Evolutionary conservation across 2,329 filamentous ascomycete species (phyloP).

Genomic region (Cordyceps pruinosa): DNA sequence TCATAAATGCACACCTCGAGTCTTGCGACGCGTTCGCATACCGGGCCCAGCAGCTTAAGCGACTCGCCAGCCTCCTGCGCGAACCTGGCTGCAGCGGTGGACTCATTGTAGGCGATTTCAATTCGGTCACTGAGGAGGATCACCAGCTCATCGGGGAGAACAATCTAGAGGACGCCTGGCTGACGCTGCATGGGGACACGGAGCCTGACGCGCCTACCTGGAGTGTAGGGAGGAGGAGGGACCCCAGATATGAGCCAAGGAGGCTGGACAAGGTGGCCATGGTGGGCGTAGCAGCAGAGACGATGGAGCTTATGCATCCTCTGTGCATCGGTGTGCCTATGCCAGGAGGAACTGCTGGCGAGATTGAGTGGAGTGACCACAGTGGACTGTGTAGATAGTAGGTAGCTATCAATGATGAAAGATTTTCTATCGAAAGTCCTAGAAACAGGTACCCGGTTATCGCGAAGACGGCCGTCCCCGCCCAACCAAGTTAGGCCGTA

Average conservation of each 20-base stretch:
- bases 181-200: neutral
- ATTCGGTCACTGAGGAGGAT: neutral
- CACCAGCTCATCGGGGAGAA: neutral
- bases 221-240: neutral
- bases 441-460: neutral
- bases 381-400: too few relatives aligned
- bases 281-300: neutral
- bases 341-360: neutral
- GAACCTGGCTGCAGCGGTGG: neutral
- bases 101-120: neutral
- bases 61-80: neutral
- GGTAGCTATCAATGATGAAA: too few relatives aligned
- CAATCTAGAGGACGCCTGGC: neutral
- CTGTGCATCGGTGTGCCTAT: neutral
- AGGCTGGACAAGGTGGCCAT: neutral
- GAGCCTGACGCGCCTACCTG: neutral
- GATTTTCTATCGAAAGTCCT: too few relatives aligned
- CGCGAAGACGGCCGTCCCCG: neutral
- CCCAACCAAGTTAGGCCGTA: slow-evolving; percentile 7
- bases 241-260: neutral
- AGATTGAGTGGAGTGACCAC: neutral
- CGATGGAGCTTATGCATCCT: neutral
- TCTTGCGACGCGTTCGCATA: neutral
- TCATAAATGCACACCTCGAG: neutral
- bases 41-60: neutral